A percentile compares a stretch with the other conserved stretches of the same genome.
Conservation (phyloP, 108 stramenopile genomes). For the Nitzschia putrida region DNA sequence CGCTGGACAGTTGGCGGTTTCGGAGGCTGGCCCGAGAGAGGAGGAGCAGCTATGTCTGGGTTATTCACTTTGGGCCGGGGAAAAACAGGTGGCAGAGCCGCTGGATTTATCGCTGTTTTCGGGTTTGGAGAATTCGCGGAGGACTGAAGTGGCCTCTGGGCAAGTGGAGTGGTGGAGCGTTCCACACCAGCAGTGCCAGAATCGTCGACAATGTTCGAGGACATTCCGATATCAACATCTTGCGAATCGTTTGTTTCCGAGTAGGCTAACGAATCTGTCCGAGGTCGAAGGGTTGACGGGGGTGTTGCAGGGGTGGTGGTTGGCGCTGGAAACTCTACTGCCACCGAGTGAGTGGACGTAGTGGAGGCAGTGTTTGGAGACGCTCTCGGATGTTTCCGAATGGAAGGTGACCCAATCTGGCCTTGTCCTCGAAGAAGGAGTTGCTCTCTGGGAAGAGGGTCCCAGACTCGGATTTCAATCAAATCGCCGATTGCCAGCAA, state of each 20-base stretch:
- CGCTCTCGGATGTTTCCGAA: background rate
- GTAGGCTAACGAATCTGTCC: constrained; percentile 10
- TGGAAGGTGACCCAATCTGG: background rate
- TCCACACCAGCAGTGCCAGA: too few species aligned
- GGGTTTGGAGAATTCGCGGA: too few species aligned
- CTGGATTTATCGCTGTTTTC: background rate
- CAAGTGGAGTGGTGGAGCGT: too few species aligned
- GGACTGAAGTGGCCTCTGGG: too few species aligned
- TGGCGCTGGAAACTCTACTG: constrained; percentile 14
- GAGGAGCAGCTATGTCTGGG: constrained; percentile 4
- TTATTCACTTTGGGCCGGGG: constrained; percentile 14
- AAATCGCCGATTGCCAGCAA: constrained; percentile 56
- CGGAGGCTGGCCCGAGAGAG: constrained; percentile 7
- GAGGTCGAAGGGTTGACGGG: constrained; percentile 3
- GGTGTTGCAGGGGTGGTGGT: background rate
- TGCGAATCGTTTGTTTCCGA: background rate
- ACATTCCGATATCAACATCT: background rate
- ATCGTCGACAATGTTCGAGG: too few species aligned
- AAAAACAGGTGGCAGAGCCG: constrained; percentile 26
- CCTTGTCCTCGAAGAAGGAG: background rate
- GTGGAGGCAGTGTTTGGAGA: background rate
- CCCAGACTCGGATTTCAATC: constrained; percentile 87
- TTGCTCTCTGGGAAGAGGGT: constrained; percentile 39
- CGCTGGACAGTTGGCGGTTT: background rate
- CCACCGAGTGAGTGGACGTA: constrained; percentile 1